Percentiles rank a stretch among this genome's conserved stretches.
Evolutionary conservation across 2,329 filamentous ascomycete species (phyloP).

Genomic region (Epichloe glyceriae): DNA sequence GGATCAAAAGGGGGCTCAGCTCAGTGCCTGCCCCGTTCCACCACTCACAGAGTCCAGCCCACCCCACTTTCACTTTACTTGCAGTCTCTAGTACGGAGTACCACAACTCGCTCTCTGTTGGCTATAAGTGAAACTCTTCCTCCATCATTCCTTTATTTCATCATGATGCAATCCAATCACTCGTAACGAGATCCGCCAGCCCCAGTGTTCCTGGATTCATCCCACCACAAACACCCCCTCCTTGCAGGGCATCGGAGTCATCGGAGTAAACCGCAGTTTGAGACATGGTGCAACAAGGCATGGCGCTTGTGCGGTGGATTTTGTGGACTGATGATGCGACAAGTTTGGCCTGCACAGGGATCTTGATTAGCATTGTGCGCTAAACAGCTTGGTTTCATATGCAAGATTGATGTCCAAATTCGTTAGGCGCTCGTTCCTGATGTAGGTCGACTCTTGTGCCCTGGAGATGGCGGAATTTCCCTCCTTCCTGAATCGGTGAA

Average conservation of each 20-base stretch:
- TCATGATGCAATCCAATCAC: background rate
- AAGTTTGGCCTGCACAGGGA: background rate
- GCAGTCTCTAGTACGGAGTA: too few species aligned
- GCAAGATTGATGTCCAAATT: constrained; percentile 1
- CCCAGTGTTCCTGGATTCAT: background rate
- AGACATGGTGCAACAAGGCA: background rate
- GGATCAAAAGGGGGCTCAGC: background rate
- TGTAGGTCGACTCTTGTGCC: background rate
- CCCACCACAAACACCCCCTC: background rate
- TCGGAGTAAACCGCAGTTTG: background rate
- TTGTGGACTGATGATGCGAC: background rate
- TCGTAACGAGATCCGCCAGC: background rate
- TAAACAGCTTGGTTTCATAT: constrained; percentile 4
- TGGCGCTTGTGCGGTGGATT: background rate
- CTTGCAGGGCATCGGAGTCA: background rate
- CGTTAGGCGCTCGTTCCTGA: background rate
- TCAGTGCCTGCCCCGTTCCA: background rate
- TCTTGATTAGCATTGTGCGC: background rate
- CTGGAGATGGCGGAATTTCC: background rate
- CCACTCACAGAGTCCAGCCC: background rate
- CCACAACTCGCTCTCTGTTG: background rate
- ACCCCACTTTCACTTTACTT: too few species aligned
- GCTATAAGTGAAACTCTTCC: background rate
- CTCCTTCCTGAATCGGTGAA: background rate
- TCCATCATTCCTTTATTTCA: background rate